These are phyloP conservation scores for Castanospermum australe DNA, from an alignment of 306 rosid species.

Conservation along the genomic window DNA sequence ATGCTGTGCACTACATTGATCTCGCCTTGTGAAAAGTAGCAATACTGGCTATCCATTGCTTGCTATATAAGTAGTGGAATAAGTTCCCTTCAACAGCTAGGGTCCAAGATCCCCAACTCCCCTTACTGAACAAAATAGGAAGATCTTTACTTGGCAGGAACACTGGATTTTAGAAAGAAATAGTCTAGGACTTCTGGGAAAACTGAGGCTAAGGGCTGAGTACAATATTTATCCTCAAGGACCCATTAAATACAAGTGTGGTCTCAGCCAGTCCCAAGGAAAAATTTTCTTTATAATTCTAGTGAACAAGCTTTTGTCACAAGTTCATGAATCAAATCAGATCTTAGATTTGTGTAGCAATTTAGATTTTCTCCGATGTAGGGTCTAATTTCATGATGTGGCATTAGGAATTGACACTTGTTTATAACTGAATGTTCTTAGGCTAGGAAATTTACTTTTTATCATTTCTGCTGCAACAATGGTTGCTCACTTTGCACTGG, in stretches of 20 bases:
- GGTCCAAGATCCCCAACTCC: neutral
- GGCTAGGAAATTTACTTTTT: neutral
- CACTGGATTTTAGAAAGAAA: neutral
- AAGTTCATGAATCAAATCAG: neutral
- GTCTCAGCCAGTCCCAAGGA: neutral
- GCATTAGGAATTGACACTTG: neutral
- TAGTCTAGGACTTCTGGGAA: neutral
- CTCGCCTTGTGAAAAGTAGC: neutral
- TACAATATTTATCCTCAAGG: neutral
- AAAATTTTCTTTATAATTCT: neutral
- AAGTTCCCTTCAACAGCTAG: neutral
- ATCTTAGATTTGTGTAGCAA: slow-evolving; percentile 3
- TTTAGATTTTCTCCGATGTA: neutral
- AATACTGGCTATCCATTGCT: neutral
- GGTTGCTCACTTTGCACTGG: neutral
- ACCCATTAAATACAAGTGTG: neutral
- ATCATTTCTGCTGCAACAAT: neutral
- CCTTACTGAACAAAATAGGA: neutral
- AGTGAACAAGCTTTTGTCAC: neutral
- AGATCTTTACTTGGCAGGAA: neutral
- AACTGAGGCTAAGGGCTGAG: slow-evolving; percentile 4
- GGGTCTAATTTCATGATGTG: neutral
- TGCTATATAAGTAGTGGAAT: neutral
- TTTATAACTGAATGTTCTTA: slow-evolving; percentile 6
- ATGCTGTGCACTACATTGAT: neutral